phyloP scores from a whole-genome alignment of 441 rosid species.

The Gossypium schwendimanii region DNA sequence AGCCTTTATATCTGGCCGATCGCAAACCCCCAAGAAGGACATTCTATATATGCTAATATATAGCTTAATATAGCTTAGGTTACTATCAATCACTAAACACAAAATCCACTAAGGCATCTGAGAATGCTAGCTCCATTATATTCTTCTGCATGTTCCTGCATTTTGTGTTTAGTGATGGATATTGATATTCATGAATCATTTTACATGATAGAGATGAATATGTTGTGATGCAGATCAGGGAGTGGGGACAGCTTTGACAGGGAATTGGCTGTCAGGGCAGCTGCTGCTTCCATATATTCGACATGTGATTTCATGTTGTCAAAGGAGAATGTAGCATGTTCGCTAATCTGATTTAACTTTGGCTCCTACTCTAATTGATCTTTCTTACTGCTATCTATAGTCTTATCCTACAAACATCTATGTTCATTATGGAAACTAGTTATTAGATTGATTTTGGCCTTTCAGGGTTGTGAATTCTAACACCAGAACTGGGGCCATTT shows the following conservation, averaged over 20 bases:
- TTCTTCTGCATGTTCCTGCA: not conserved
- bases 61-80: no score
- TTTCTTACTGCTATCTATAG: not conserved
- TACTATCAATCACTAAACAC: no score
- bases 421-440: conserved; percentile 7
- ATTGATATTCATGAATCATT: not conserved
- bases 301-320: conserved; percentile 66
- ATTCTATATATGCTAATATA: not conserved
- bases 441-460: not conserved
- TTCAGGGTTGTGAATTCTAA: conserved; percentile 11
- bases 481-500: conserved; percentile 3
- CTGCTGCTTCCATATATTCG: conserved; percentile 93
- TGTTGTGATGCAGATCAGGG: conserved; percentile 38
- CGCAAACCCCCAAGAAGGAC: not conserved
- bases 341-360: conserved; percentile 1
- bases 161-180: not conserved
- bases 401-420: conserved; percentile 6
- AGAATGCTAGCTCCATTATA: no score
- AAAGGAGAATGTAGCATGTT: conserved; percentile 62
- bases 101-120: no score
- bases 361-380: conserved; percentile 21
- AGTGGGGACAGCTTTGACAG: conserved; percentile 37
- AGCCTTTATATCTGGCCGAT: not conserved
- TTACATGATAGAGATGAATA: not conserved
- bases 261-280: conserved; percentile 72